Conservation (phyloP, 192 early-diverging fungal genomes). For the Helicostylum pulchrum region DNA sequence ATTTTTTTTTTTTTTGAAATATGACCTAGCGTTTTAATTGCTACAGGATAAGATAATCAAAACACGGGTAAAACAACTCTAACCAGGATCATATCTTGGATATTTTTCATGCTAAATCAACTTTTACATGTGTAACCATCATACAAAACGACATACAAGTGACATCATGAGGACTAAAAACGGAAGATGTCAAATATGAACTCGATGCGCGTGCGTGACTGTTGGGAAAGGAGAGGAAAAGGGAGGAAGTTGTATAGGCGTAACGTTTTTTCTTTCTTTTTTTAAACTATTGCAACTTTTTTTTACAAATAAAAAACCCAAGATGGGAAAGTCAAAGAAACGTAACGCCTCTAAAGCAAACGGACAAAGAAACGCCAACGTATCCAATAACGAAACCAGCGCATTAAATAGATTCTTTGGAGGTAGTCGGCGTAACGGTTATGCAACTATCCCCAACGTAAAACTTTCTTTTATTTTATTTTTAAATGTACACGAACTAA, state of each 20-base stretch:
- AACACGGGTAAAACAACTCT: too few relatives aligned
- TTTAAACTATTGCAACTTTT: not conserved
- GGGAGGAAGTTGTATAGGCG: too few relatives aligned
- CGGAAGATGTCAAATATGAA: not conserved
- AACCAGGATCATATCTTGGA: too few relatives aligned
- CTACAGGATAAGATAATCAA: too few relatives aligned
- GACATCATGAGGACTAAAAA: not conserved
- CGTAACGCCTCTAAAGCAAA: not conserved
- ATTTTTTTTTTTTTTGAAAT: too few relatives aligned
- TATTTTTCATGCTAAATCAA: too few relatives aligned
- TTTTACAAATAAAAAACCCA: not conserved
- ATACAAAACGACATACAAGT: too few relatives aligned
- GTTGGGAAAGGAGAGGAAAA: too few relatives aligned
- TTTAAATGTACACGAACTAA: not conserved
- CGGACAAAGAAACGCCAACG: not conserved
- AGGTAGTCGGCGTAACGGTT: not conserved
- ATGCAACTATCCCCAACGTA: conserved; percentile 7
- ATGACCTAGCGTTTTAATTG: too few relatives aligned
- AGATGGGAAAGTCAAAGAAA: conserved; percentile 17
- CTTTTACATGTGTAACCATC: too few relatives aligned
- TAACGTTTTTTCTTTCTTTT: not conserved
- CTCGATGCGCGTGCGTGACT: too few relatives aligned
- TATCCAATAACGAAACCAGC: not conserved
- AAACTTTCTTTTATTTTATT: too few relatives aligned
- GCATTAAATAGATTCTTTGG: conserved; percentile 9